These are phyloP conservation scores for Eragrostis curvula DNA, from an alignment of 176 grass and related monocot species.

Conservation along the genomic window DNA sequence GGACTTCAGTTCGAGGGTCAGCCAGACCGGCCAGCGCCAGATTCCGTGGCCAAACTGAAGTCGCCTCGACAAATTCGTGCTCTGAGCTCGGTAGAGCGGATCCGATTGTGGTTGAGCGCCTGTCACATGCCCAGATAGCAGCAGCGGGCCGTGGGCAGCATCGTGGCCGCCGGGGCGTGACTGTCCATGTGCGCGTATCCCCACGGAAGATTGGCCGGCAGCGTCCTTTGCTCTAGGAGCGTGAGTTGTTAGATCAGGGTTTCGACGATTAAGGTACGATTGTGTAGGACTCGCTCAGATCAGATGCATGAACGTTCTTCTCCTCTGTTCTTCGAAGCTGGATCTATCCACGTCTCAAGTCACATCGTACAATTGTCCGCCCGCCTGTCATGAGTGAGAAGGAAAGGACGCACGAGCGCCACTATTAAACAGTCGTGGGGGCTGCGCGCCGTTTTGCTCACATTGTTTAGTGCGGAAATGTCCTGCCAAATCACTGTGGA, in stretches of 20 bases:
- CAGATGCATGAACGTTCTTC: neutral
- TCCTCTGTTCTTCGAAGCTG: neutral
- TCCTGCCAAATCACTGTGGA: too few relatives aligned
- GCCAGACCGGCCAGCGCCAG: neutral
- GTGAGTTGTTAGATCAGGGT: slow-evolving; percentile 17
- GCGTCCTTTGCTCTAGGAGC: neutral
- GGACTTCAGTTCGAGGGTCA: too few relatives aligned
- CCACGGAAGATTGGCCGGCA: neutral
- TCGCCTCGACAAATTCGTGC: neutral
- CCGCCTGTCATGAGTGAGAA: too few relatives aligned
- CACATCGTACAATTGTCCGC: slow-evolving; percentile 12
- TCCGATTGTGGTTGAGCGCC: neutral
- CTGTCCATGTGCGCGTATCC: slow-evolving; percentile 36
- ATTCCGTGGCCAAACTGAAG: neutral
- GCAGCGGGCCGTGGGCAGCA: too few relatives aligned
- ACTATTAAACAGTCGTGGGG: neutral
- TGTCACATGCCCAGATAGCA: neutral
- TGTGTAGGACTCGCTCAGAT: too few relatives aligned
- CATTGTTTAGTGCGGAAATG: too few relatives aligned
- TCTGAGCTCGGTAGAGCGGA: neutral
- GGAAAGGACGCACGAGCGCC: neutral
- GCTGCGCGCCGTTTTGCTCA: too few relatives aligned
- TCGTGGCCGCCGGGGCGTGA: neutral
- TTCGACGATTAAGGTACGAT: neutral
- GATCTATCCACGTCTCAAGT: slow-evolving; percentile 25